Evolutionary conservation across 495 filamentous ascomycete genomes (phyloP).

Genomic region (Aspergillus kassunensis): DNA sequence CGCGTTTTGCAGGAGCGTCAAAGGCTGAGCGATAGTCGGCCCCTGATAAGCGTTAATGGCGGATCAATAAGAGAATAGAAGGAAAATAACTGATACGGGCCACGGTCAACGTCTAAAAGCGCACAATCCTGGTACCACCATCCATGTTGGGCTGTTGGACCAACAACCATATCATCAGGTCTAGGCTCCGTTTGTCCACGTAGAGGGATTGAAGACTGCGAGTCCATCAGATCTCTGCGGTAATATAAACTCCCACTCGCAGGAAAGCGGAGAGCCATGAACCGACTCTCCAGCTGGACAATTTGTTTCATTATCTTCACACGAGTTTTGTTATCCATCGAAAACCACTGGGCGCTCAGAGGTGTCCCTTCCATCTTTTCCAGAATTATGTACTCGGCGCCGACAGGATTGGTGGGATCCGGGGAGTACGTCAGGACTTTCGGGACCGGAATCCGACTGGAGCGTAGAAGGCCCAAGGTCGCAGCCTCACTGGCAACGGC

Average conservation of each 20-base stretch:
- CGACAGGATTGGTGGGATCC: slow-evolving; percentile 19
- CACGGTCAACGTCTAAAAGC: slow-evolving; percentile 23
- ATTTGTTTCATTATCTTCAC: slow-evolving; percentile 31
- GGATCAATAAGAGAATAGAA: background rate
- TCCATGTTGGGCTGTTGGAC: slow-evolving; percentile 25
- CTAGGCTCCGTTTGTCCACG: too few species aligned
- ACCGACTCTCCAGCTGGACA: slow-evolving; percentile 27
- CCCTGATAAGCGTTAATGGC: slow-evolving; percentile 8
- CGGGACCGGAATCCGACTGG: slow-evolving; percentile 20
- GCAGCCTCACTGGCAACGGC: slow-evolving; percentile 34
- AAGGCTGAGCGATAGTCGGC: slow-evolving; percentile 18
- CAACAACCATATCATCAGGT: slow-evolving; percentile 19
- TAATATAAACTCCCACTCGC: slow-evolving; percentile 36
- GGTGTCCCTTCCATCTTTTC: slow-evolving; percentile 22
- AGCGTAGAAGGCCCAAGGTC: slow-evolving; percentile 25
- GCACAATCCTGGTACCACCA: slow-evolving; percentile 30
- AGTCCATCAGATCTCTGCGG: slow-evolving; percentile 19
- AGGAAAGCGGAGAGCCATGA: slow-evolving; percentile 27
- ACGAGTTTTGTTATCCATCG: slow-evolving; percentile 22
- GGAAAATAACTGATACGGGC: slow-evolving; percentile 25
- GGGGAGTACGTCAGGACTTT: slow-evolving; percentile 16
- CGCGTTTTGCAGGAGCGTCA: slow-evolving; percentile 25
- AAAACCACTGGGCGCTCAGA: slow-evolving; percentile 23
- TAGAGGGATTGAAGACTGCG: slow-evolving; percentile 11
- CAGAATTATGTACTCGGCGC: slow-evolving; percentile 28